phyloP scores from a whole-genome alignment of 257 asterid genomes.

The Solanum pinnatisectum region DNA sequence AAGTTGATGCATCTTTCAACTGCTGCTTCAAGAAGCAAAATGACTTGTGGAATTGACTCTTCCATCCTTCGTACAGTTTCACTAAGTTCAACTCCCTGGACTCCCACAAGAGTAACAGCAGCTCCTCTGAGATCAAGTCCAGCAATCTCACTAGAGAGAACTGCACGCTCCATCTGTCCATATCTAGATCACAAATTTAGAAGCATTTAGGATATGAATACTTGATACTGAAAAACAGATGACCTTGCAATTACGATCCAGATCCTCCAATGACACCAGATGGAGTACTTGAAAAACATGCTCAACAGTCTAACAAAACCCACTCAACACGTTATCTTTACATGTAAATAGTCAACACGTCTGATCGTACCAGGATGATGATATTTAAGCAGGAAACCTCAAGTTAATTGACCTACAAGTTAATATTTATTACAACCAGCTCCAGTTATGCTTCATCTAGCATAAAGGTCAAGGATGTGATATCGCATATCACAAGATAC shows the following conservation, averaged over 20 bases:
- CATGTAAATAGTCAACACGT: background rate
- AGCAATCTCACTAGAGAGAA: conserved; percentile 72
- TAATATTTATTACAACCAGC: background rate
- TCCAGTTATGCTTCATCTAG: background rate
- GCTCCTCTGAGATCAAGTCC: conserved; percentile 94
- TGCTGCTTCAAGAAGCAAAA: conserved; percentile 87
- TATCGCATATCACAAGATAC: background rate
- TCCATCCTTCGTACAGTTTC: conserved; percentile 97
- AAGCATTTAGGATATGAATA: background rate
- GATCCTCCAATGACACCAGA: background rate
- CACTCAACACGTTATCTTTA: background rate
- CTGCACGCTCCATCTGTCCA: conserved; percentile 90
- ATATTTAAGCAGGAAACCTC: background rate
- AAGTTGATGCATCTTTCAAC: conserved; percentile 90
- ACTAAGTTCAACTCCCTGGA: conserved; percentile 97
- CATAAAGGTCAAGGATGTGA: background rate
- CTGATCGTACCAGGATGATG: background rate
- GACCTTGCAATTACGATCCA: background rate
- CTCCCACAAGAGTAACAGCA: conserved; percentile 75
- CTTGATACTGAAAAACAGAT: background rate
- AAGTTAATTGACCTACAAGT: background rate
- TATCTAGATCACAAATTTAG: conserved; percentile 39
- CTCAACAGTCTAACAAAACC: background rate
- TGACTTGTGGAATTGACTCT: conserved; percentile 88
- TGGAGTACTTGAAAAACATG: background rate